Percentiles rank a stretch among this genome's conserved stretches.
phyloP scores from a whole-genome alignment of 225 moss, liverwort and hornwort genomes.

The Anthoceros angustus region DNA sequence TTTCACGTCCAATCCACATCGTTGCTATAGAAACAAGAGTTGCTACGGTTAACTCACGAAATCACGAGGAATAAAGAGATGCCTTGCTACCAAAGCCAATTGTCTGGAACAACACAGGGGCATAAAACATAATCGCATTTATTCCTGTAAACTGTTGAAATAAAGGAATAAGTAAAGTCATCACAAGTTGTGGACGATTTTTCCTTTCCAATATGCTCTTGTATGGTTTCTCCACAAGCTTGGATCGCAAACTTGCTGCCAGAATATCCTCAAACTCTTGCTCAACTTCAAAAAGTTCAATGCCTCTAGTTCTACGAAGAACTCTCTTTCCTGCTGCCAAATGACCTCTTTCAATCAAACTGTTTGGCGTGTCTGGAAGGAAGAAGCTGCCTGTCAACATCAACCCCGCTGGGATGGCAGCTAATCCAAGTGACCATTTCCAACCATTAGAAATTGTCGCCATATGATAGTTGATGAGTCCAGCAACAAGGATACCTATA shows the following conservation, averaged over 20 bases:
- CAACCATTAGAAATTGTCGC: too few species aligned
- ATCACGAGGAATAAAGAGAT: constrained; percentile 51
- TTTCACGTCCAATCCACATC: too few species aligned
- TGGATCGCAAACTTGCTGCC: too few species aligned
- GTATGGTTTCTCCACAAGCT: too few species aligned
- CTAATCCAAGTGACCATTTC: too few species aligned
- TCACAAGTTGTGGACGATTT: too few species aligned
- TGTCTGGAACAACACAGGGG: constrained; percentile 31
- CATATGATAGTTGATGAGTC: constrained; percentile 18
- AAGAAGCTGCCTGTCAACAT: constrained; percentile 14
- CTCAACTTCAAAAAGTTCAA: constrained; percentile 9
- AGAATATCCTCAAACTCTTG: constrained; percentile 16
- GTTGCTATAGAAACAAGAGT: too few species aligned
- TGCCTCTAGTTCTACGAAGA: constrained; percentile 14
- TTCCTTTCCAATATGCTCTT: constrained; percentile 22
- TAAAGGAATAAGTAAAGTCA: too few species aligned
- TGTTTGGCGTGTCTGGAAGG: constrained; percentile 23
- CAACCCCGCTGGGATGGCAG: too few species aligned
- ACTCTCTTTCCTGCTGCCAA: constrained; percentile 9
- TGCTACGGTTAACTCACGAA: too few species aligned
- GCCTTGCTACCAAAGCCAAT: constrained; percentile 45
- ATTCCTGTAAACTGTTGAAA: too few species aligned
- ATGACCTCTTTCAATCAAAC: constrained; percentile 17
- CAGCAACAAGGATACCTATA: constrained; percentile 18
- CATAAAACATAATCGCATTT: too few species aligned